Percentiles rank a stretch among this genome's conserved stretches.
These are phyloP conservation scores for Leishmania guyanensis DNA, from an alignment of 208 protist species.

Conservation along the genomic window DNA sequence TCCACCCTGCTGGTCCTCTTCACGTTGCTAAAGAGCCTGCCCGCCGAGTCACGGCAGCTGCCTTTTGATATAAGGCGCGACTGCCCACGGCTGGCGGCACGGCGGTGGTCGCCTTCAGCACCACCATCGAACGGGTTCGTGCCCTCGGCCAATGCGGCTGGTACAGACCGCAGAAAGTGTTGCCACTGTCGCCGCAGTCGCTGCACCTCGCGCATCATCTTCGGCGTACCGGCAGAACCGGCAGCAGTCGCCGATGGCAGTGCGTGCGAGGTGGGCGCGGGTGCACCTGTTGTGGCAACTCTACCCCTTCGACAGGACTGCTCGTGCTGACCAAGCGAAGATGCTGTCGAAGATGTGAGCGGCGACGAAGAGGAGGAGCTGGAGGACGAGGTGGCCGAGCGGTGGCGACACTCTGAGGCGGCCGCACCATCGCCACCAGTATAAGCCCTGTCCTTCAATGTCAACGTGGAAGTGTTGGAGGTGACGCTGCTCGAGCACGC, in stretches of 20 bases:
- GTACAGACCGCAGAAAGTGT: slow-evolving; percentile 30
- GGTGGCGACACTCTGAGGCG: neutral
- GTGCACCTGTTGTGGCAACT: neutral
- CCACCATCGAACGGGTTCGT: neutral
- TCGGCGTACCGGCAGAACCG: slow-evolving; percentile 12
- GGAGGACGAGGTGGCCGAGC: slow-evolving; percentile 5
- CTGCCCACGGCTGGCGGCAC: neutral
- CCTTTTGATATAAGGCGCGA: neutral
- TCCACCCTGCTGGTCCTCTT: neutral
- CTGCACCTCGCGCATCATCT: slow-evolving; percentile 43
- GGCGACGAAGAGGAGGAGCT: neutral
- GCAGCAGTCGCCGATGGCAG: neutral
- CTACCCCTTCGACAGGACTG: neutral
- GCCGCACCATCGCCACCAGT: neutral
- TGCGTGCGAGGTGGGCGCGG: neutral
- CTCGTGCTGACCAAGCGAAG: neutral
- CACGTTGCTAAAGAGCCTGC: neutral
- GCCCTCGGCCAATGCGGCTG: neutral
- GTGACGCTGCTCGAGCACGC: neutral
- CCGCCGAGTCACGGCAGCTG: neutral
- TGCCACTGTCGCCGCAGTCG: slow-evolving; percentile 55
- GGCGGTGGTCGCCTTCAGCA: neutral
- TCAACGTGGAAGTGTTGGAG: neutral
- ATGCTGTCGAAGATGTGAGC: neutral
- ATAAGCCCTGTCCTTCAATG: neutral